phyloP scores from a whole-genome alignment of 2,329 filamentous ascomycete genomes.

The Colletotrichum aenigma region DNA sequence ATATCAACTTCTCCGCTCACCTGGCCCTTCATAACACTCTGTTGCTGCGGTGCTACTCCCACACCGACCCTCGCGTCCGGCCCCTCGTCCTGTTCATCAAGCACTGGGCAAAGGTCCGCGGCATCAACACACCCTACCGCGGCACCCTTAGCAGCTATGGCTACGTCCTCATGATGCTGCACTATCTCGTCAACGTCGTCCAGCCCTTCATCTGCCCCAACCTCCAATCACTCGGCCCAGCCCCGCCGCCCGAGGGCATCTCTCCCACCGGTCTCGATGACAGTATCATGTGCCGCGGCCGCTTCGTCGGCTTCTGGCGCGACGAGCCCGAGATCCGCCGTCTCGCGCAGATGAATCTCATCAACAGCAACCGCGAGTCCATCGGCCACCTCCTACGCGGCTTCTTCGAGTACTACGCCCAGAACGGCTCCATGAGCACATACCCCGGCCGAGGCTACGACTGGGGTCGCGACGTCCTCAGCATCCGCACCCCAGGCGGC shows the following conservation, averaged over 20 bases:
- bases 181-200: constrained; percentile 85
- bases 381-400: constrained; percentile 76
- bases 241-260: constrained; percentile 35
- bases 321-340: constrained; percentile 72
- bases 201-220: constrained; percentile 85
- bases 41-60: constrained; percentile 82
- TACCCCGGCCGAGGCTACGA: constrained; percentile 66
- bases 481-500: constrained; percentile 73
- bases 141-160: constrained; percentile 90
- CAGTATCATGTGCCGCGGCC: constrained; percentile 61
- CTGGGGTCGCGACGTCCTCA: constrained; percentile 82
- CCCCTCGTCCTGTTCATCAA: constrained; percentile 87
- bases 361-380: constrained; percentile 73
- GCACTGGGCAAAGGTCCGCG: constrained; percentile 84
- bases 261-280: constrained; percentile 39
- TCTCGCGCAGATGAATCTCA: constrained; percentile 59
- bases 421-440: constrained; percentile 58
- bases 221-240: constrained; percentile 65
- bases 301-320: constrained; percentile 78
- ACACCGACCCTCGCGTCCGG: constrained; percentile 77
- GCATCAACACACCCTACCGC: constrained; percentile 85
- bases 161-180: constrained; percentile 89
- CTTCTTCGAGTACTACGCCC: constrained; percentile 88
- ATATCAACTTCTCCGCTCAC: constrained; percentile 89
- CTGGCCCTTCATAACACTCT: constrained; percentile 84